Evolutionary conservation across 495 filamentous ascomycete genomes (phyloP), one percentile per base, ranked within the genome.

Genomic region (Aspergillus conjunctus): DNA sequence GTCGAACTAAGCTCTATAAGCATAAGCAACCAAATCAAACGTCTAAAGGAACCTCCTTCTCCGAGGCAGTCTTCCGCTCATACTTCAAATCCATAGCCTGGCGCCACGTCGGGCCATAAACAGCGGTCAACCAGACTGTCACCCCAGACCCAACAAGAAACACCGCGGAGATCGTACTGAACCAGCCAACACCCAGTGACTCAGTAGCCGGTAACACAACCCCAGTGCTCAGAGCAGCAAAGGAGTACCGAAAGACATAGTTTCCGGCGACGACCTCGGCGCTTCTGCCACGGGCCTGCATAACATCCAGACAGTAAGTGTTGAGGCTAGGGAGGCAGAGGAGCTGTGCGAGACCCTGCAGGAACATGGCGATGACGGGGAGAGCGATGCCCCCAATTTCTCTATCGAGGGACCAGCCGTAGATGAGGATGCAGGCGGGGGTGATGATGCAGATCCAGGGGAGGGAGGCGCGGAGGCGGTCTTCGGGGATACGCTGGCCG

Each of bases 281-380:
- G 45, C 83, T 83, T 21, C 81, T n/a, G 12, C 56, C 45, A 9
- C 41, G 70, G 1, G 72, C 69, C 56, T 85, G 85, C 88, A 90
- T 89, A 11, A 90, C 88, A 65, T 92, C 88, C 7, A 91, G 73
- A 64, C 87, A 90, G 69, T 91, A 91, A 0, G 88, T 90, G 68
- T 91, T 91, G 26, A 91, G 67, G 54, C 78, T 81, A 11, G 88
- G 87, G 68, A 91, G 90, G 71, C 83, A 88, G 70, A 91, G 88
- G 6, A 90, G 75, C 70, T 90, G 87, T 0, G 84, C 85, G 2
- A 90, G 79, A 12, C 88, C 89, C 67, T 91, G 87, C 3, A 87
- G 39, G 64, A 90, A 91, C 79, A 91, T 87, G 50, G 82, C 80
- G 11, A 91, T 76, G 0, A 90, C 87, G 2, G 87, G 86, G 7